A percentile compares a stretch with the other conserved stretches of the same genome.
These are phyloP conservation scores for Hyaloraphidium curvatum DNA, from an alignment of 192 early-diverging fungal genomes.

Conservation along the genomic window DNA sequence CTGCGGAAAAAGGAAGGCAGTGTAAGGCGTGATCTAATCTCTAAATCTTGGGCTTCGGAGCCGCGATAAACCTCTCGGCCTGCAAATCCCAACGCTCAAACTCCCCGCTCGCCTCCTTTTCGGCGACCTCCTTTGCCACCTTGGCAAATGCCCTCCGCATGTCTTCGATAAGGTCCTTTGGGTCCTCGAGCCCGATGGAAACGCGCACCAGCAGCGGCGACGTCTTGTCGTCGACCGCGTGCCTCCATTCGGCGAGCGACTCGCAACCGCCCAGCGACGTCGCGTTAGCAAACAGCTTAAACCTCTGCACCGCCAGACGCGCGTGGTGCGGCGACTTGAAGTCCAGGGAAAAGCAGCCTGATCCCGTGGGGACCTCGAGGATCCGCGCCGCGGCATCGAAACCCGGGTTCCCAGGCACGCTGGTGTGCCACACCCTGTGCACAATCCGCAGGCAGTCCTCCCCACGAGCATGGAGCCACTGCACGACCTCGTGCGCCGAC, in stretches of 20 bases:
- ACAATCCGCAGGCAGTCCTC: background rate
- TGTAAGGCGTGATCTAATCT: too few relatives aligned
- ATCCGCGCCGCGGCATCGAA: slow-evolving; percentile 1
- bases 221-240: slow-evolving; percentile 17
- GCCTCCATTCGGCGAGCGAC: slow-evolving; percentile 47
- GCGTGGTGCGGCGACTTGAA: slow-evolving; percentile 27
- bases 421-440: slow-evolving; percentile 1
- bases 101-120: background rate
- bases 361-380: too few relatives aligned
- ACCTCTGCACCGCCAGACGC: slow-evolving; percentile 16
- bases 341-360: slow-evolving; percentile 10
- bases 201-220: slow-evolving; percentile 32
- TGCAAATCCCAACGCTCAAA: too few relatives aligned
- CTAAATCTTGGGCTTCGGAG: too few relatives aligned
- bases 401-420: background rate
- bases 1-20: too few relatives aligned
- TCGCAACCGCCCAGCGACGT: slow-evolving; percentile 48
- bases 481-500: slow-evolving; percentile 27
- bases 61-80: too few relatives aligned
- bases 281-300: slow-evolving; percentile 28
- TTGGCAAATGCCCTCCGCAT: slow-evolving; percentile 25
- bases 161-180: slow-evolving; percentile 42
- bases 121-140: background rate
- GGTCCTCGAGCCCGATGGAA: slow-evolving; percentile 43
- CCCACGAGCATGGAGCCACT: slow-evolving; percentile 21